Base-by-base conservation (phyloP, 2,329 filamentous ascomycete species). In the Curvularia lunata region DNA sequence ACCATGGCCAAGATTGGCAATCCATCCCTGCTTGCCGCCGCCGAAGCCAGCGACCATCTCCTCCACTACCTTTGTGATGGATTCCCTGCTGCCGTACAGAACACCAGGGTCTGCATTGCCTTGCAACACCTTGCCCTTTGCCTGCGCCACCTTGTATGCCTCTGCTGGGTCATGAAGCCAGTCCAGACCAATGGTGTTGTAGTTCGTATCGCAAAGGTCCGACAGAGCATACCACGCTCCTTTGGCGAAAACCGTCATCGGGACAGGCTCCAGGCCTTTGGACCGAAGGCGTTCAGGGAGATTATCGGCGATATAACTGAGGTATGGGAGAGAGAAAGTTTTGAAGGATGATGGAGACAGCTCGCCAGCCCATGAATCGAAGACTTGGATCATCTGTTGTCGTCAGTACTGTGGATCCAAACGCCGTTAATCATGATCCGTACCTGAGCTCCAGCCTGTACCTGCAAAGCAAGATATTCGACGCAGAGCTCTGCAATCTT, bases 181-280 rank as follows among this genome's bases (percentile, higher is more conserved):
- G 79, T 99, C 95, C 65, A 99, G 83, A 5, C 95, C 92, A 55
- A 99, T 90, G 37, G 97, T 92, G 72, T 98, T 86, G 81, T 98
- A 99, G 40, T 92, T 93, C 16, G 93, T 86, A 71, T 92, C 82
- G 80, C 93, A 97, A 19, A 95, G 85, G 30, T 91, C 88, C 67
- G 97, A 91, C 48, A 99, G 83, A 4, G 92, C 92, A 77, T 96
- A 95, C 91, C 95, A 98, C 10, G 95, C 94, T 10, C 95, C 95
- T 82, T 99, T 99, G 34, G 95, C 92, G 77, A 99, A 99, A 23
- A 98, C 92, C 5, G 93, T 96, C 93, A 98, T 97, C 3, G 95
- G 95, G 3, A 99, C 94, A 10, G 82, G 83, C 56, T 93, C 90
- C 51, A 94, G 79, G 0, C 88, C 88, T 73, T 96, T 83, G 74